A percentile compares a stretch with the other conserved stretches of the same genome.
Evolutionary conservation across 2,329 filamentous ascomycete species (phyloP).

Genomic region (Myotisia sp.): DNA sequence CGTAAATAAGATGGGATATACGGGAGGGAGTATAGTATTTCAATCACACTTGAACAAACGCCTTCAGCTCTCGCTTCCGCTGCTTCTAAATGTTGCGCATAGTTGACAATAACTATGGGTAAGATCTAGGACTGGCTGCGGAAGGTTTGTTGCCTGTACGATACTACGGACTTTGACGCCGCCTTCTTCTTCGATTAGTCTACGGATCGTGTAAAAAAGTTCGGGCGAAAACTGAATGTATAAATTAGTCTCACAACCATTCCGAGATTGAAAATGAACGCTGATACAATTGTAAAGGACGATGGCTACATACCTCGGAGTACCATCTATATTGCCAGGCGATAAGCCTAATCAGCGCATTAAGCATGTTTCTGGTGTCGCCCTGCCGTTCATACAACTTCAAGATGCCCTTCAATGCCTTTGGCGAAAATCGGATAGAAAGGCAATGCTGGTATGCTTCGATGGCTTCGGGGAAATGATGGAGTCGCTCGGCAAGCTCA

Average conservation of each 20-base stretch:
- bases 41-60: too few species aligned
- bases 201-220: slow-evolving; percentile 72
- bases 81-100: slow-evolving; percentile 89
- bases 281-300: neutral
- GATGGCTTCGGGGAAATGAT: slow-evolving; percentile 79
- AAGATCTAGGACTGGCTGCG: slow-evolving; percentile 81
- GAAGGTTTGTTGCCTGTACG: slow-evolving; percentile 86
- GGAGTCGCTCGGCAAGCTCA: slow-evolving; percentile 77
- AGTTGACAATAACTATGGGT: slow-evolving; percentile 93
- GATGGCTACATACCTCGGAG: slow-evolving; percentile 51
- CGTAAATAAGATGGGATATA: neutral
- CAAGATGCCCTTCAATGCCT: slow-evolving; percentile 74
- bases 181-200: slow-evolving; percentile 91
- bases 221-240: slow-evolving; percentile 78
- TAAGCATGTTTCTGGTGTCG: slow-evolving; percentile 67
- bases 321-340: slow-evolving; percentile 99
- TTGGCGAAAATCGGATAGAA: slow-evolving; percentile 77
- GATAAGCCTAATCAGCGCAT: slow-evolving; percentile 75
- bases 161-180: slow-evolving; percentile 95
- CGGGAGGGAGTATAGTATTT: too few species aligned
- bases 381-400: slow-evolving; percentile 62
- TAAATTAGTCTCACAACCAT: neutral
- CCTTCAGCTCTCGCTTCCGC: slow-evolving; percentile 64
- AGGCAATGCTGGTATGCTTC: slow-evolving; percentile 89
- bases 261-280: too few species aligned